These are phyloP conservation scores for Cryptococcus hybrid DNA, from an alignment of 1,284 basidiomycete species.

Conservation along the genomic window DNA sequence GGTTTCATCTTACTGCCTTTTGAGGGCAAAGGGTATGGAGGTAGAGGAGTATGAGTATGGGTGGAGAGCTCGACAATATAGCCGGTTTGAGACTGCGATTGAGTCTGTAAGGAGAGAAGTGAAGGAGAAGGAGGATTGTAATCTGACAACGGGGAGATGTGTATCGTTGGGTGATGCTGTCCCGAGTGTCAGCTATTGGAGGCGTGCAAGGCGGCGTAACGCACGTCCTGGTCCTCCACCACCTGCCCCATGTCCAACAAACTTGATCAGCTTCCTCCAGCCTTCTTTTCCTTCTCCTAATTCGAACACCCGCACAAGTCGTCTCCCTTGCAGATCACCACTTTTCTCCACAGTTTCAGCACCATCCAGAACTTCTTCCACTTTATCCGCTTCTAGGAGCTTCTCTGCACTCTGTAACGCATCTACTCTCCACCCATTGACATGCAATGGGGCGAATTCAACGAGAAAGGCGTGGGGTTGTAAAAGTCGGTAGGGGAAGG, in stretches of 20 bases:
- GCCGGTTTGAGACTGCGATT: slow-evolving; percentile 3
- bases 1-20: slow-evolving; percentile 24
- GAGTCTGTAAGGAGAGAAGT: not conserved
- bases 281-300: slow-evolving; percentile 28
- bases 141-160: slow-evolving; percentile 27
- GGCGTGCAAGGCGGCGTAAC: slow-evolving; percentile 4
- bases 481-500: slow-evolving; percentile 38
- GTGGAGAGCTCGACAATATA: slow-evolving; percentile 37
- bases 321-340: slow-evolving; percentile 31
- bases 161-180: slow-evolving; percentile 41
- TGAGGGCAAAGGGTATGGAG: slow-evolving; percentile 17
- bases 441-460: slow-evolving; percentile 34
- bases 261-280: slow-evolving; percentile 23
- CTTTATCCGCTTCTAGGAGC: slow-evolving; percentile 1
- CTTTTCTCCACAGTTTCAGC: slow-evolving; percentile 10
- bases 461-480: slow-evolving; percentile 29
- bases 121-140: slow-evolving; percentile 10
- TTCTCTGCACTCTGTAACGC: not conserved
- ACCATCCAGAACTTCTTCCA: not conserved
- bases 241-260: slow-evolving; percentile 11
- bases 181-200: not conserved
- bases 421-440: slow-evolving; percentile 29
- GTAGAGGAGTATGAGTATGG: slow-evolving; percentile 44
- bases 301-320: slow-evolving; percentile 28
- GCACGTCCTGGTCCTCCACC: slow-evolving; percentile 31